These are phyloP conservation scores for Eimeria acervulina DNA, from an alignment of 169 alveolate genomes.

Conservation along the genomic window DNA sequence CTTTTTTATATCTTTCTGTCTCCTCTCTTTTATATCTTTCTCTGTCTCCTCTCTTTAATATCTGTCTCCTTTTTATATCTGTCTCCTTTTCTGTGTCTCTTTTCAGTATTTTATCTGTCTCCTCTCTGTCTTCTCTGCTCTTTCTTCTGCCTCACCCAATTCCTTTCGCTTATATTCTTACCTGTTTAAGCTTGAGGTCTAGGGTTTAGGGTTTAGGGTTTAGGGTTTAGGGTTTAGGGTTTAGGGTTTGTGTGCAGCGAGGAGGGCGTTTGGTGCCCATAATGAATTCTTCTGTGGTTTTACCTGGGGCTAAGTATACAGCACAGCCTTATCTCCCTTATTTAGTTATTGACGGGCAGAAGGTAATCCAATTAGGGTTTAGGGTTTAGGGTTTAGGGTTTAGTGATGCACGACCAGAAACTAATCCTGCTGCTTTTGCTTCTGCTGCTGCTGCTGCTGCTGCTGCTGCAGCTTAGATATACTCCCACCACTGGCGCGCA, in stretches of 20 bases:
- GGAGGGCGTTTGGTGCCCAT: slow-evolving; percentile 42
- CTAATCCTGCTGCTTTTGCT: background rate
- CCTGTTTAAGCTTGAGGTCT: background rate
- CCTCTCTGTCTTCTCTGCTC: background rate
- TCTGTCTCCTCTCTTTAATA: too few species aligned
- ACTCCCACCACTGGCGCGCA: background rate
- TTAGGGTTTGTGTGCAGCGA: background rate
- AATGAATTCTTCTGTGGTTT: background rate
- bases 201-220: slow-evolving; percentile 14
- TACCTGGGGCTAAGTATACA: slow-evolving; percentile 79
- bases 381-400: slow-evolving; percentile 46
- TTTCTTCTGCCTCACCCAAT: too few species aligned
- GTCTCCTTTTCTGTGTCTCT: too few species aligned
- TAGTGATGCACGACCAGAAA: background rate
- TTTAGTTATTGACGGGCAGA: slow-evolving; percentile 50
- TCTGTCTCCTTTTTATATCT: too few species aligned
- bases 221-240: slow-evolving; percentile 33
- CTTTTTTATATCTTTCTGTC: too few species aligned
- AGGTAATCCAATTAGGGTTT: background rate
- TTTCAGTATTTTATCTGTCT: too few species aligned
- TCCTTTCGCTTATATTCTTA: background rate
- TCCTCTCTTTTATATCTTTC: too few species aligned
- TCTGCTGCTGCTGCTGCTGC: slow-evolving; percentile 8
- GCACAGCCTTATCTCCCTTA: slow-evolving; percentile 72
- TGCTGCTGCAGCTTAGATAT: too few species aligned